Evolutionary conservation across 257 asterid genomes (phyloP).

Genomic region (Nicotiana sylvestris): DNA sequence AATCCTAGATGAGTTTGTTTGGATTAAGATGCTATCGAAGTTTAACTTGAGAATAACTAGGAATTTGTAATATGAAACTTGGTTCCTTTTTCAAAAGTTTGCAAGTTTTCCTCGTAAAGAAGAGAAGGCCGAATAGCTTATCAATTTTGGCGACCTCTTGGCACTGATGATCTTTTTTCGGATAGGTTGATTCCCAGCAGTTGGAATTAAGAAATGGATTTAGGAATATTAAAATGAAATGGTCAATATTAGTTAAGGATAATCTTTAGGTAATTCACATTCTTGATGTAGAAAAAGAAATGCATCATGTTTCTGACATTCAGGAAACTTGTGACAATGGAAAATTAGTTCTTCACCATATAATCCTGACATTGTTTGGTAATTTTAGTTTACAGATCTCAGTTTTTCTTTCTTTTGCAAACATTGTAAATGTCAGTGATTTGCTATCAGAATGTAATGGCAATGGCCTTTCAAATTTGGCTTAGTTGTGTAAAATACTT

Average conservation of each 20-base stretch:
- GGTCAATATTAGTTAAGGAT: neutral
- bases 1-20: neutral
- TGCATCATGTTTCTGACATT: conserved; percentile 4
- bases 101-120: neutral
- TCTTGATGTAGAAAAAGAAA: neutral
- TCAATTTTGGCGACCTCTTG: neutral
- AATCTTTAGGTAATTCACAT: neutral
- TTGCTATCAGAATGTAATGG: neutral
- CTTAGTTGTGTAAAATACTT: neutral
- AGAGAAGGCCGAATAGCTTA: neutral
- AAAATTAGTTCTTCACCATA: neutral
- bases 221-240: neutral
- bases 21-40: neutral
- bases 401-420: neutral
- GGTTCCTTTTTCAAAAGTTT: neutral
- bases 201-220: neutral
- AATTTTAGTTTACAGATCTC: neutral
- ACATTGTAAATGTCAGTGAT: neutral
- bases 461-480: neutral
- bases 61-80: neutral
- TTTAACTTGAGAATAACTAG: neutral
- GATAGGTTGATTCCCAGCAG: neutral
- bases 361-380: neutral
- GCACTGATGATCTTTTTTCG: neutral
- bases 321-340: neutral